phyloP scores from a whole-genome alignment of 2,329 filamentous ascomycete genomes.

The Xylaria hypoxylon region DNA sequence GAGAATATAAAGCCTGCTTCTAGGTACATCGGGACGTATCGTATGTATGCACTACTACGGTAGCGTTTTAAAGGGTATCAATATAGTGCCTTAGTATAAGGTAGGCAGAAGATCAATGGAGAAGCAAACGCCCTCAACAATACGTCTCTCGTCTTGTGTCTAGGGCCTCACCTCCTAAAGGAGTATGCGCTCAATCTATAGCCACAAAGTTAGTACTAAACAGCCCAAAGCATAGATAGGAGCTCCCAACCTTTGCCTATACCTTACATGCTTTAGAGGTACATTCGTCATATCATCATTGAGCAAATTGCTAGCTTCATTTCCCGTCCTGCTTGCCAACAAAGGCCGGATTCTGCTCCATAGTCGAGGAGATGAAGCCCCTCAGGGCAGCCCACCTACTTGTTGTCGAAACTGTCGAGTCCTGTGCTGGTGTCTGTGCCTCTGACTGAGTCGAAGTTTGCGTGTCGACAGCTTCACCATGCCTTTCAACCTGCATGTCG shows the following conservation, averaged over 20 bases:
- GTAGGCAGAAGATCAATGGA: not conserved
- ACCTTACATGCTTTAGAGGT: not conserved
- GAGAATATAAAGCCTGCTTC: not conserved
- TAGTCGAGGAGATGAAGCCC: slow-evolving; percentile 84
- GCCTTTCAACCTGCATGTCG: slow-evolving; percentile 21
- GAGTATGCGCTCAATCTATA: slow-evolving; percentile 3
- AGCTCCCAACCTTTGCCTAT: slow-evolving; percentile 15
- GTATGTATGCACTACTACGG: not conserved
- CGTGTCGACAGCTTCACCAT: slow-evolving; percentile 36
- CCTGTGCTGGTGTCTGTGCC: slow-evolving; percentile 29
- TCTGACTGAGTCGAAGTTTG: slow-evolving; percentile 36
- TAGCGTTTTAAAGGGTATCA: not conserved
- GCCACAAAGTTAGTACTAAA: slow-evolving; percentile 9
- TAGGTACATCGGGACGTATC: not conserved
- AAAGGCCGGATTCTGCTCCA: slow-evolving; percentile 90
- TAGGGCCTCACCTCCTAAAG: not conserved
- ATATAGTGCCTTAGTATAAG: not conserved
- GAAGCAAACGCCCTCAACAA: not conserved
- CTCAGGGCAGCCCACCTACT: slow-evolving; percentile 84
- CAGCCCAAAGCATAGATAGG: not conserved
- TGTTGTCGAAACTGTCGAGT: slow-evolving; percentile 55
- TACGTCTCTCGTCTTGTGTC: not conserved
- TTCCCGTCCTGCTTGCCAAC: slow-evolving; percentile 49
- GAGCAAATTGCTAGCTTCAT: slow-evolving; percentile 27
- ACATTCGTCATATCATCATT: slow-evolving; percentile 15